Evolutionary conservation across 192 early-diverging fungal genomes (phyloP), one percentile per base, ranked within the genome.

Genomic region (Linnemannia schmuckeri): DNA sequence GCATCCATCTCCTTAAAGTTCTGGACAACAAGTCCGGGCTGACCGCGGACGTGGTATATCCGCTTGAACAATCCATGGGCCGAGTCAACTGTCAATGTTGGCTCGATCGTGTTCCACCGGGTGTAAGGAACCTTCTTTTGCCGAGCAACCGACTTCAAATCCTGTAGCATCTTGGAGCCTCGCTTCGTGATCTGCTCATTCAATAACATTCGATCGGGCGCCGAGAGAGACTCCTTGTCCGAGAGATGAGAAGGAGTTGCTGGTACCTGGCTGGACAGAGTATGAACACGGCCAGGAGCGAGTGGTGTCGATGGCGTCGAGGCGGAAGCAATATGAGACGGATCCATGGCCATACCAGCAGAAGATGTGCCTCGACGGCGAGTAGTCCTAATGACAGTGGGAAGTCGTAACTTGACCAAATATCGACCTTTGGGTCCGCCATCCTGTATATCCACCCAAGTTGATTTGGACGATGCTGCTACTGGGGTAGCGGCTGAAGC

Each of bases 11-110:
- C 89, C 33, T 91, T 89, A 71, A 93, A 93, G 18, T 91, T 91
- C 71, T 93, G 93, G 8, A 93, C 89, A 10, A 93, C 93, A 55
- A 90, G 82, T 5, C 47, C 77, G 27, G 76, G 70, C 13, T 90
- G 76, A n/a, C 88, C 83, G 3, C 88, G 73, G 77, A 92, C 88
- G 75, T 91, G 90, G 63, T 91, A 93, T 1, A 93, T 92, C 46
- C 90, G 79, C 49, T 93, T 93, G 74, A 92, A 93, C 71, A 91
- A 85, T 1, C 93, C 93, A 80, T 93, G 91, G 0, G 93, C 91
- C 37, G 79, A 54, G 38, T 90, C 83, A 1, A 88, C 81, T 33
- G 87, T 88, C 72, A 88, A 37, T 6, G 81, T 80, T 7, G 83
- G 79, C 35, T 85, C 89, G 38, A 90, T 85, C 2, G 49, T 68